Base-by-base conservation (phyloP, 2,329 filamentous ascomycete species). In the Rhinocladiella similis region DNA sequence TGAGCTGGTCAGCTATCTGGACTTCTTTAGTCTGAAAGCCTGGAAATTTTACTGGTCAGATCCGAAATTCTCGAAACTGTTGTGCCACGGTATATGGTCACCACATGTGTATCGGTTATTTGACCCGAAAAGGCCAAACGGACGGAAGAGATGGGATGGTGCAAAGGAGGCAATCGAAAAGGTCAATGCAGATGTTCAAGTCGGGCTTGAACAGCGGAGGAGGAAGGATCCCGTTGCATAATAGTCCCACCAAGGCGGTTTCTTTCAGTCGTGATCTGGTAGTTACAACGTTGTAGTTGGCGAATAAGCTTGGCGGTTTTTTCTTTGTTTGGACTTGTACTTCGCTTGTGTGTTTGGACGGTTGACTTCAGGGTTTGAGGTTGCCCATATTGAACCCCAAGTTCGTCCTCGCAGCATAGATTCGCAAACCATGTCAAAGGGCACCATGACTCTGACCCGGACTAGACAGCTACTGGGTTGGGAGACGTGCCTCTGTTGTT, bases 41-140 rank as follows among this genome's bases (percentile, higher is more conserved):
- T 74, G 71, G 72, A 63, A 57, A 51, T 70, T 73, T 48, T 74
- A 71, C 67, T 65, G 65, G 55, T 57, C 56, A 7, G 68, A 75
- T 39, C 63, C 64, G 16, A 61, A 67, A 54, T 62, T 74, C 42
- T 71, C 67, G 33, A 64, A 62, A 22, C 19, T 70, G 41, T 64
- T 72, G 52, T 64, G 69, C 55, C 65, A 69, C 57, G 72, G 71
- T 1, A 58, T 74, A 10, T 64, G 66, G 49, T 68, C 62, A 14
- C 68, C 72, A 13, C 67, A 67, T 59, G 59, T 71, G 1, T 72
- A 69, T 60, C 63, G 71, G 20, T 57, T 72, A 36, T 74, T 74
- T 52, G 69, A 73, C 16, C 69, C 68, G 12, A 68, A 67, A 41
- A n/a, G 38, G 38, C 38, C 38, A 57, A 53, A 54, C 19, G 41